phyloP scores from a whole-genome alignment of 2,329 filamentous ascomycete species.

The Rosellinia necatrix region DNA sequence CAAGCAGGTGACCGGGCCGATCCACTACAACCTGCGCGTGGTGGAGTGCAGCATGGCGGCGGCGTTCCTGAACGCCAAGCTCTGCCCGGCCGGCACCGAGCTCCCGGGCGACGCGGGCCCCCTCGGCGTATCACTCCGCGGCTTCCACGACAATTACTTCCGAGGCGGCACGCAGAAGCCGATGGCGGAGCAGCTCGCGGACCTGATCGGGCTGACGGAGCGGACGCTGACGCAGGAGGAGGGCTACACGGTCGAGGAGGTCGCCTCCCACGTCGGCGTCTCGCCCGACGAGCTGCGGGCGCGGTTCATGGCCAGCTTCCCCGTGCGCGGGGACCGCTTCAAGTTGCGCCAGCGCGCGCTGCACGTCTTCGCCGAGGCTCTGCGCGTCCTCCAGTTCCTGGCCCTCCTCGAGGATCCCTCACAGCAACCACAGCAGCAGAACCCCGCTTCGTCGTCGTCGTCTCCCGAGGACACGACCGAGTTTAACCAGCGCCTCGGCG shows the following conservation, averaged over 20 bases:
- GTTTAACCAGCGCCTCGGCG: constrained; percentile 74
- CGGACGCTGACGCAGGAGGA: constrained; percentile 76
- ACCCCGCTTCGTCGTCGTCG: too few relatives aligned
- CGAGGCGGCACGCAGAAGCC: constrained; percentile 54
- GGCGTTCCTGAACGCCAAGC: constrained; percentile 62
- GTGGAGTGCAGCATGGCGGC: constrained; percentile 94
- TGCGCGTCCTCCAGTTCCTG: constrained; percentile 84
- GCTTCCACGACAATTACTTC: constrained; percentile 86
- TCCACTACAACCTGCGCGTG: constrained; percentile 95
- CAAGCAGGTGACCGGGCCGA: constrained; percentile 90
- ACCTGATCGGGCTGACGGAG: constrained; percentile 71
- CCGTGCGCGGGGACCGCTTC: constrained; percentile 85
- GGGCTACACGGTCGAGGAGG: constrained; percentile 87
- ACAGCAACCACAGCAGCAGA: too few relatives aligned
- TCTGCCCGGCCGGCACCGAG: constrained; percentile 59
- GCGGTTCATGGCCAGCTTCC: constrained; percentile 84
- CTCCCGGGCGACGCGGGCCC: constrained; percentile 81
- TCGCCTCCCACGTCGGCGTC: constrained; percentile 72
- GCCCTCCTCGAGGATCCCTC: constrained; percentile 67
- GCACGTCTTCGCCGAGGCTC: constrained; percentile 89
- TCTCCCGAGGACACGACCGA: constrained; percentile 58
- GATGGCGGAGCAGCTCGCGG: constrained; percentile 70
- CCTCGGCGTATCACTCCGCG: constrained; percentile 79
- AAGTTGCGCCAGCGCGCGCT: constrained; percentile 84
- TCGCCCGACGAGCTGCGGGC: constrained; percentile 73